Percentiles rank a stretch among this genome's conserved stretches.
Evolutionary conservation across 2,329 filamentous ascomycete species (phyloP).

Genomic region (Talaromyces sp.): DNA sequence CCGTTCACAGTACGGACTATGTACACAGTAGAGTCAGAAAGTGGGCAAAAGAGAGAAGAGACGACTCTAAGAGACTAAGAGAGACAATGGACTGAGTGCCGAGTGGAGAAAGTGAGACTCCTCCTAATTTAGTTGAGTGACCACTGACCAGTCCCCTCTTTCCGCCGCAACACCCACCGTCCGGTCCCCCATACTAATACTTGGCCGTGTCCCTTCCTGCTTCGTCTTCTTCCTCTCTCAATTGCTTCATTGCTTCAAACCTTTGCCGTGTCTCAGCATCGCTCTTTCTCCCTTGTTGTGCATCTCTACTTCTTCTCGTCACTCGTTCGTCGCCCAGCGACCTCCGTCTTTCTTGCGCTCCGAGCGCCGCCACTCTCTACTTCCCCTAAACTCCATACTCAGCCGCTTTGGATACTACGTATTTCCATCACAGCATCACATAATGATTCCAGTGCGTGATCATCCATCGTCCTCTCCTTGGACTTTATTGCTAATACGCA

Average conservation of each 20-base stretch:
- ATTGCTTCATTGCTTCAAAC: constrained; percentile 1
- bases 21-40: too few species aligned
- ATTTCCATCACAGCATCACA: constrained; percentile 8
- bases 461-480: too few species aligned
- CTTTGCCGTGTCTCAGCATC: neutral
- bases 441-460: constrained; percentile 17
- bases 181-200: neutral
- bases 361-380: constrained; percentile 15
- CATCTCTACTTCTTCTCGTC: constrained; percentile 7
- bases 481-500: neutral
- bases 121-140: neutral
- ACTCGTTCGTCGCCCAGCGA: constrained; percentile 12
- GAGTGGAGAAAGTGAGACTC: neutral
- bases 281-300: neutral
- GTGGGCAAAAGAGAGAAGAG: too few species aligned
- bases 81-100: too few species aligned
- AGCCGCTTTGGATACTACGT: neutral
- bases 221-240: neutral
- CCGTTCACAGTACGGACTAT: too few species aligned
- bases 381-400: neutral
- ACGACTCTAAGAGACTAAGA: neutral
- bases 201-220: neutral
- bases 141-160: neutral
- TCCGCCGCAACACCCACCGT: neutral
- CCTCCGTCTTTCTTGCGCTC: constrained; percentile 3